phyloP scores from a whole-genome alignment of 441 rosid species.

The Viola pubescens region DNA sequence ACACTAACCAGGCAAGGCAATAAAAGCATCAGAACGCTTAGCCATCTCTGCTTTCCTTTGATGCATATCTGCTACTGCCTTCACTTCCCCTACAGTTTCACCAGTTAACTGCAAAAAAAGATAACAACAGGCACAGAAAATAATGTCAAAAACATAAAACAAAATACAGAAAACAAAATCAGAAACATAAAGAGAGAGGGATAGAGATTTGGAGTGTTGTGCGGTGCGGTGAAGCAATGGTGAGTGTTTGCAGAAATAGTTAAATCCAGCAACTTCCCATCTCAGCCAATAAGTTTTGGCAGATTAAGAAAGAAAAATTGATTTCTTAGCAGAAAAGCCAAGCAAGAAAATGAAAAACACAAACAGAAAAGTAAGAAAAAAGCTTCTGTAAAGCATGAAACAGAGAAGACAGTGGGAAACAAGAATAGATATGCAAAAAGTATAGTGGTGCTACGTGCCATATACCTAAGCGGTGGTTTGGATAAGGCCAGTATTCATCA shows the following conservation, averaged over 20 bases:
- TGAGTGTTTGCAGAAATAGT: constrained; percentile 42
- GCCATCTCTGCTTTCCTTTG: constrained; percentile 99
- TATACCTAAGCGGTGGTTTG: constrained; percentile 3
- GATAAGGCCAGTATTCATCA: constrained; percentile 25
- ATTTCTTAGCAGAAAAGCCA: constrained; percentile 20
- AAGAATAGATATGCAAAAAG: constrained; percentile 10
- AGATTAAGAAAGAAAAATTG: constrained; percentile 10
- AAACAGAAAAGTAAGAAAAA: constrained; percentile 15
- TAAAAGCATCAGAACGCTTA: constrained; percentile 97
- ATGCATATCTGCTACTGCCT: constrained; percentile 98
- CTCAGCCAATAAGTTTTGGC: constrained; percentile 30
- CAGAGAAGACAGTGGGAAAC: constrained; percentile 8
- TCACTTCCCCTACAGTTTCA: constrained; percentile 98
- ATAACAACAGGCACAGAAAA: constrained; percentile 17
- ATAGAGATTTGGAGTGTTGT: constrained; percentile 42
- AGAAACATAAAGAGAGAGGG: constrained; percentile 13
- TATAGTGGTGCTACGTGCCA: constrained; percentile 10
- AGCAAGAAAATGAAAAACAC: constrained; percentile 7
- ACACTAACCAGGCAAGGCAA: constrained; percentile 91
- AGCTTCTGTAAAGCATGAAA: not conserved
- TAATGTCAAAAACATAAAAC: constrained; percentile 8
- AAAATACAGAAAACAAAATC: constrained; percentile 10
- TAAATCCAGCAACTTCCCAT: constrained; percentile 32
- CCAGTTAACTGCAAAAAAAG: constrained; percentile 76
- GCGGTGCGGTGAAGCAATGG: constrained; percentile 68